Conservation (phyloP, 495 filamentous ascomycete genomes). For the Hypoxylon lenormandii region DNA sequence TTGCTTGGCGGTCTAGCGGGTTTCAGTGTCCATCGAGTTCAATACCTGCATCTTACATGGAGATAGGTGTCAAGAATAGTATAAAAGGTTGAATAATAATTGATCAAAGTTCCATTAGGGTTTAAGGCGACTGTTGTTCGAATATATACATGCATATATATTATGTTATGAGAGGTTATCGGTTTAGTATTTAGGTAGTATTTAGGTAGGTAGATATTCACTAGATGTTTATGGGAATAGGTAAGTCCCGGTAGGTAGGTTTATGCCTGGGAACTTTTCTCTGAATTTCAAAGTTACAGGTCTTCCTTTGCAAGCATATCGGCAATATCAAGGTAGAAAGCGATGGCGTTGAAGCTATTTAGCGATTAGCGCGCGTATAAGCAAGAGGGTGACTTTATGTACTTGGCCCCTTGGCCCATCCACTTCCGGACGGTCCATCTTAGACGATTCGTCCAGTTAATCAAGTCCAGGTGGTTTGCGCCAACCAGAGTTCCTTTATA, state of each 20-base stretch:
- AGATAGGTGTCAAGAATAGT: too few relatives aligned
- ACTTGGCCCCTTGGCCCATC: constrained; percentile 77
- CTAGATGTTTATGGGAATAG: not conserved
- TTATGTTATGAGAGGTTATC: too few relatives aligned
- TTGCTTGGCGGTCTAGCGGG: too few relatives aligned
- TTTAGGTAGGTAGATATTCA: too few relatives aligned
- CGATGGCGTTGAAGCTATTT: constrained; percentile 90
- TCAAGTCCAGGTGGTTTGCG: constrained; percentile 90
- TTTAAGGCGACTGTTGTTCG: too few relatives aligned
- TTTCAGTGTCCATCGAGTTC: too few relatives aligned
- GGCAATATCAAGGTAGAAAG: constrained; percentile 91
- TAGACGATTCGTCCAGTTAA: constrained; percentile 93
- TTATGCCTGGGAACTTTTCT: not conserved
- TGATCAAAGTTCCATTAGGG: not conserved
- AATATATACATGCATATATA: too few relatives aligned
- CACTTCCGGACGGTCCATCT: constrained; percentile 76
- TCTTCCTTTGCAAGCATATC: constrained; percentile 84
- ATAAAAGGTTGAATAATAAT: too few relatives aligned
- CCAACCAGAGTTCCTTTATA: constrained; percentile 91
- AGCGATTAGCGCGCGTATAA: constrained; percentile 26
- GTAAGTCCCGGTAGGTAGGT: not conserved
- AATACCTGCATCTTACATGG: too few relatives aligned
- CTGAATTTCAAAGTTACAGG: constrained; percentile 54
- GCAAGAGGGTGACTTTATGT: constrained; percentile 5
- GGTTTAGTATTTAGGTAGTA: too few relatives aligned